These are phyloP conservation scores for Carex littledalei DNA, from an alignment of 176 grass and related monocot genomes.

Conservation along the genomic window DNA sequence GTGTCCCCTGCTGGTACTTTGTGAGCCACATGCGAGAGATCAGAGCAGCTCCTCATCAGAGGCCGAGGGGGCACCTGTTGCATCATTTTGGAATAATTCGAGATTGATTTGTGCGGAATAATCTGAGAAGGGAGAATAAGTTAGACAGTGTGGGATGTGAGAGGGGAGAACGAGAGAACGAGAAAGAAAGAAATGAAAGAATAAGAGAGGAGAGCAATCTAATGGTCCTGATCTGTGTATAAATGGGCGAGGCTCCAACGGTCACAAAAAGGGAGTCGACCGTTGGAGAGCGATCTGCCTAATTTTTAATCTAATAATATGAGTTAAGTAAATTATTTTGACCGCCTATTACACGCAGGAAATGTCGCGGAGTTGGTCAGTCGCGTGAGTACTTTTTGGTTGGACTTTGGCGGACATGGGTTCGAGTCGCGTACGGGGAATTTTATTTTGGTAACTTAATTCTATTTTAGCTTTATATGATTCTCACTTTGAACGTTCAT, in stretches of 20 bases:
- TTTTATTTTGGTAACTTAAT: no score
- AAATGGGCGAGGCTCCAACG: constrained; percentile 9
- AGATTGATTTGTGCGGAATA: background rate
- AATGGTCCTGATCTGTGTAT: background rate
- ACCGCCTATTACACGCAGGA: no score
- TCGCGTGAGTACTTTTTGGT: no score
- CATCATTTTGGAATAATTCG: constrained; percentile 7
- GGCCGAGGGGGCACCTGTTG: constrained; percentile 4
- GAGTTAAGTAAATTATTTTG: background rate
- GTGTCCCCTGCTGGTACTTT: constrained; percentile 91
- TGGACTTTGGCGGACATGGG: no score
- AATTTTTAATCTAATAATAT: background rate
- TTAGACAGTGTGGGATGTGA: constrained; percentile 12
- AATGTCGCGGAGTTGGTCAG: no score
- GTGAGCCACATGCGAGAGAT: constrained; percentile 78
- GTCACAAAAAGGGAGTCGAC: constrained; percentile 31
- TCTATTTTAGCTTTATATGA: no score
- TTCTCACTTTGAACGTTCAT: no score
- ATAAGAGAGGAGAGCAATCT: constrained; percentile 29
- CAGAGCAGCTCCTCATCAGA: constrained; percentile 43
- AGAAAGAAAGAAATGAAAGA: background rate
- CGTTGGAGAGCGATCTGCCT: constrained; percentile 46
- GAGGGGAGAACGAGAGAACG: background rate
- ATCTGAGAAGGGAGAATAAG: background rate
- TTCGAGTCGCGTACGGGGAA: no score